Conservation (phyloP, 2,329 filamentous ascomycete genomes). For the Fusarium paranaense region DNA sequence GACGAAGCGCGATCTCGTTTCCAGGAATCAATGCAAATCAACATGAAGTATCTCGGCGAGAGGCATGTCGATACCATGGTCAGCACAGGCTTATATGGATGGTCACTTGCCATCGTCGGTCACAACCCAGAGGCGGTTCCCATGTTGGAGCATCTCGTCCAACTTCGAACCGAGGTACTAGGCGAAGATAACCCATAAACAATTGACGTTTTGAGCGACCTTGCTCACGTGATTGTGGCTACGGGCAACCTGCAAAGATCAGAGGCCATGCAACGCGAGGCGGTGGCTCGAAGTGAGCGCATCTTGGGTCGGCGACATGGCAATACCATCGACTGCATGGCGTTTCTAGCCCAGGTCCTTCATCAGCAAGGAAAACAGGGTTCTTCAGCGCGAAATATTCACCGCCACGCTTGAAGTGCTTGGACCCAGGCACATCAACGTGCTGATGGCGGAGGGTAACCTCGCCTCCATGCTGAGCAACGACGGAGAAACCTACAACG, state of each 20-base stretch:
- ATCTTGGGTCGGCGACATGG: not conserved
- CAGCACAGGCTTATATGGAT: not conserved
- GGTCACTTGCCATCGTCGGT: not conserved
- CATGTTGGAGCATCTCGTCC: not conserved
- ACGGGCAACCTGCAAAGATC: not conserved
- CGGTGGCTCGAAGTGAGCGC: not conserved
- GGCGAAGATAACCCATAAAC: not conserved
- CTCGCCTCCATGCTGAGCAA: not conserved
- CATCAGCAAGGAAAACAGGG: not conserved
- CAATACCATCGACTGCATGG: not conserved
- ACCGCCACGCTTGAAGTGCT: not conserved
- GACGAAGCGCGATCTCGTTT: not conserved
- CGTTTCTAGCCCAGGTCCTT: not conserved
- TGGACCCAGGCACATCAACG: not conserved
- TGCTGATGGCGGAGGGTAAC: not conserved
- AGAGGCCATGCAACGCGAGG: not conserved
- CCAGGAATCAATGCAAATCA: not conserved
- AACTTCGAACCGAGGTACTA: not conserved
- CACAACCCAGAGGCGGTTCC: not conserved
- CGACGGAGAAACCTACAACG: not conserved
- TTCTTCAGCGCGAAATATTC: not conserved
- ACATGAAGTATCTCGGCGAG: not conserved
- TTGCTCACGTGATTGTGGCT: not conserved
- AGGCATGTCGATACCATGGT: not conserved
- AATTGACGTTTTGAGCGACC: not conserved